phyloP scores from a whole-genome alignment of 2,329 filamentous ascomycete genomes.

The Lasiodiplodia citricola region DNA sequence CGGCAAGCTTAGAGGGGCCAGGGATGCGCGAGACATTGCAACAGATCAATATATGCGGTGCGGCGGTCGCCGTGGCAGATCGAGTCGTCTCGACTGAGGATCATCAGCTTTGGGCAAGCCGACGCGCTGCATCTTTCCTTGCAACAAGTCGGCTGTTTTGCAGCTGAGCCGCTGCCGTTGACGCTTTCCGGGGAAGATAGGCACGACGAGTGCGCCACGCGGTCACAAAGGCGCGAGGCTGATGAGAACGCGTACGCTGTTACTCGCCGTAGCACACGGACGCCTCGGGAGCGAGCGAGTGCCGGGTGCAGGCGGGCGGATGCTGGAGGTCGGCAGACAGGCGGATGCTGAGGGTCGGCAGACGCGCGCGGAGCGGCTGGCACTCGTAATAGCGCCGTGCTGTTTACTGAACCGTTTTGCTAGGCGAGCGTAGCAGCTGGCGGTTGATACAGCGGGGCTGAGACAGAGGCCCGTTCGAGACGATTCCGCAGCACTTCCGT shows the following conservation, averaged over 20 bases:
- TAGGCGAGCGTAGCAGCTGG: background rate
- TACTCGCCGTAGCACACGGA: constrained; percentile 7
- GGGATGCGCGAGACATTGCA: constrained; percentile 6
- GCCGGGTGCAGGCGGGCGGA: constrained; percentile 12
- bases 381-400: constrained; percentile 2
- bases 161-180: background rate
- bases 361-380: background rate
- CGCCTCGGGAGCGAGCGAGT: constrained; percentile 15
- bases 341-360: constrained; percentile 5
- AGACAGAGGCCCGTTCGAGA: constrained; percentile 16
- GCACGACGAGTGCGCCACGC: constrained; percentile 9
- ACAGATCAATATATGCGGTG: constrained; percentile 24
- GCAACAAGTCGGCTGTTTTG: background rate
- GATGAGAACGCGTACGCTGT: constrained; percentile 10
- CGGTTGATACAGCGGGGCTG: constrained; percentile 7
- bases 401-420: constrained; percentile 10
- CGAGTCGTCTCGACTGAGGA: constrained; percentile 16
- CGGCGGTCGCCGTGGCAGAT: constrained; percentile 14
- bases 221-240: constrained; percentile 16
- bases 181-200: background rate
- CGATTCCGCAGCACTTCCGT: constrained; percentile 13
- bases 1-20: background rate
- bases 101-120: constrained; percentile 6
- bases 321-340: background rate
- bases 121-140: constrained; percentile 4